These are phyloP conservation scores for Gloeostereum incarnatum DNA, from an alignment of 768 basidiomycete species.

Conservation along the genomic window DNA sequence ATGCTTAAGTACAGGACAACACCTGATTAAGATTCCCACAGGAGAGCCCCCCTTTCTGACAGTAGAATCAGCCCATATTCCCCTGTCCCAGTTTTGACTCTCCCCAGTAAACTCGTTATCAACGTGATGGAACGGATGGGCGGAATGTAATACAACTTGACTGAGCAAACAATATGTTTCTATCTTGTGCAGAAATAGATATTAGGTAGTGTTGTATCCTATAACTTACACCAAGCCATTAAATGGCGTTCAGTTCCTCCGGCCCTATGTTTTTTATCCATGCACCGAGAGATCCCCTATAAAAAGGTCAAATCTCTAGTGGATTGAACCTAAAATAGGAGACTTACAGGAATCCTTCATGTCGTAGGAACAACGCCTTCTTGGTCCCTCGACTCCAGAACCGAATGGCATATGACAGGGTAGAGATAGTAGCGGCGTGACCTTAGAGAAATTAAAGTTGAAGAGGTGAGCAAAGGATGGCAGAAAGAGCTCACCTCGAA, in stretches of 20 bases:
- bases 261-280: conserved; percentile 95
- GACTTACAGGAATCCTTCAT: conserved; percentile 94
- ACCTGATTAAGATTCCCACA: too few species aligned
- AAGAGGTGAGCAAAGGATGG: background rate
- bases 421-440: conserved; percentile 94
- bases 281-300: conserved; percentile 87
- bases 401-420: conserved; percentile 95
- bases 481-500: conserved; percentile 55
- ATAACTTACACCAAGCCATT: too few species aligned
- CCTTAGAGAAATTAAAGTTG: conserved; percentile 47
- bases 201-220: too few species aligned
- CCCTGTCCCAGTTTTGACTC: too few species aligned
- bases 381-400: conserved; percentile 99
- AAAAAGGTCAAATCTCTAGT: conserved; percentile 4
- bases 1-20: too few species aligned
- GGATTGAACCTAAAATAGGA: conserved; percentile 4
- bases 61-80: too few species aligned
- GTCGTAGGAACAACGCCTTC: conserved; percentile 90
- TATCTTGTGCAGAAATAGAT: too few species aligned
- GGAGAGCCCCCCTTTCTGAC: too few species aligned
- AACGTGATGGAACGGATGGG: too few species aligned
- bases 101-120: too few species aligned
- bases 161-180: too few species aligned
- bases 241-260: conserved; percentile 8
- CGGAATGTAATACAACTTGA: too few species aligned